Base-by-base conservation (phyloP, 805 yeast genomes). In the Zygoascus bituminiphila region DNA sequence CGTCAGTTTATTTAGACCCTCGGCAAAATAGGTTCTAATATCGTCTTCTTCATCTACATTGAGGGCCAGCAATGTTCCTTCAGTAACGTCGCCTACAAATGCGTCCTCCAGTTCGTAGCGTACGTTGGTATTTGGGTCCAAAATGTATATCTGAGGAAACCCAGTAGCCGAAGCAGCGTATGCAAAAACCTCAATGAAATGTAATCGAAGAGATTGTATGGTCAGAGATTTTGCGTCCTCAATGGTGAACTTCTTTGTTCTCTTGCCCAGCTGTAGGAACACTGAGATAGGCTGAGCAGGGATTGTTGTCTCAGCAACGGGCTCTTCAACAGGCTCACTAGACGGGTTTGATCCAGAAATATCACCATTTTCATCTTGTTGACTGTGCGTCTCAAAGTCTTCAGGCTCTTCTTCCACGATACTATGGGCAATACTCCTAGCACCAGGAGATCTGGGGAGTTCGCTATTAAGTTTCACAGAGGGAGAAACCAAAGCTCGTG, bases 141-240 rank as follows among this genome's bases (percentile, higher is more conserved):
- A 79, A 5, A 88, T 72, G 57, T 84, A 84, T 23, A 93, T 76
- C 10, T 82, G 84, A 0, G 98, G 97, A 55, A 88, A 87, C 1
- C 77, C 65, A 10, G 78, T 75, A 5, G 52, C 40, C 0, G 77
- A 64, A 0, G 84, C 82, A 0, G 91, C 76, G 62, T 83, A 88
- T 1, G 91, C 87, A 67, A 88, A 89, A 57, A 80, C 85, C 58
- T 91, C 96, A 5, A 89, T 85, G 60, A 91, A 91, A 21, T 85
- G 67, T 1, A 88, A 71, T 41, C 93, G 73, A 19, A 59, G 46
- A 1, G 60, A 19, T 14, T 59, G 51, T 42, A 75, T 59, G 0
- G 81, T 66, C 2, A 77, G 63, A 8, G 57, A 61, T 2, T 44
- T 17, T 1, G 41, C 35, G 21, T 47, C 49, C 5, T 40, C 10